Evolutionary conservation across 306 rosid genomes (phyloP).

Genomic region (Hippophae tibetana): DNA sequence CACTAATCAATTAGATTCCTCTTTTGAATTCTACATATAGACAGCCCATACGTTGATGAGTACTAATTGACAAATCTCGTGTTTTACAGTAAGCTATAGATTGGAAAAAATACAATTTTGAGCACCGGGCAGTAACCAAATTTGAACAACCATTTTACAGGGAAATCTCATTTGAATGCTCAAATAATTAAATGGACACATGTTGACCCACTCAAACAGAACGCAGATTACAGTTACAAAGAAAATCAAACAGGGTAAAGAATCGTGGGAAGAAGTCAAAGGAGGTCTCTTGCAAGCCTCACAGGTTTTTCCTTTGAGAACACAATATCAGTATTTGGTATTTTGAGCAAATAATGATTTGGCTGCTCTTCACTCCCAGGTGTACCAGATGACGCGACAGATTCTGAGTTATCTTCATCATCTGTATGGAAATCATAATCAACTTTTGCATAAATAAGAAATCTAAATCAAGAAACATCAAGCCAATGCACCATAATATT

Average conservation of each 20-base stretch:
- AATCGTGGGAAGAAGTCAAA: conserved; percentile 27
- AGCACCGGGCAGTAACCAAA: no score
- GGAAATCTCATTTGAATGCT: no score
- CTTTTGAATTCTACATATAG: no score
- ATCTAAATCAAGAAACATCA: background rate
- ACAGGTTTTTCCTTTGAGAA: conserved; percentile 63
- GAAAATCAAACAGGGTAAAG: background rate
- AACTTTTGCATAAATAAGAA: background rate
- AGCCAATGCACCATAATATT: no score
- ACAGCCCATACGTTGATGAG: no score
- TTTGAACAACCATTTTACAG: no score
- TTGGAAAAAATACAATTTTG: no score
- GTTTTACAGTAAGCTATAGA: no score
- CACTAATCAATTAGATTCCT: no score
- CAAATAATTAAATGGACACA: conserved; percentile 20
- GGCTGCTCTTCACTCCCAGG: conserved; percentile 52
- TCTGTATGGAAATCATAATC: conserved; percentile 28
- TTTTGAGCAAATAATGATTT: conserved; percentile 50
- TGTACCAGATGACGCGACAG: conserved; percentile 42
- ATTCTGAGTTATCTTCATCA: conserved; percentile 51
- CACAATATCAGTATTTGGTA: conserved; percentile 51
- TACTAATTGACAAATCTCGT: no score
- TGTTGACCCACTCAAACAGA: conserved; percentile 1
- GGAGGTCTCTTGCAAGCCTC: conserved; percentile 55
- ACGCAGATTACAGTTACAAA: no score